These are phyloP conservation scores for Leccinum pachyderme DNA, from an alignment of 1,284 basidiomycete genomes.

Conservation along the genomic window DNA sequence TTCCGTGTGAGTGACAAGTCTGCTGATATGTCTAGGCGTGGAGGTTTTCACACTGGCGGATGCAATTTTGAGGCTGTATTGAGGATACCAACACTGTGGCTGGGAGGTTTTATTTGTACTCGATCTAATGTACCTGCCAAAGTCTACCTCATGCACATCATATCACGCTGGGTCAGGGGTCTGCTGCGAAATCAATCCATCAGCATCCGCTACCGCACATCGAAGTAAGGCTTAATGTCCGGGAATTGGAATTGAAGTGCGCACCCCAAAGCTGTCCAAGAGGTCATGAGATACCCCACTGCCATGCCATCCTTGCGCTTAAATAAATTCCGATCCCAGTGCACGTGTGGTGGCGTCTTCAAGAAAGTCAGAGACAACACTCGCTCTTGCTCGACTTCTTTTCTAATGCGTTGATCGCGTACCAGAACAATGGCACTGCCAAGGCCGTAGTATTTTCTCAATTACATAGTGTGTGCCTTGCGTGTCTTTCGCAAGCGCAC, in stretches of 20 bases:
- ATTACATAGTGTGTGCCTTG: not conserved
- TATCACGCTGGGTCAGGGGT: not conserved
- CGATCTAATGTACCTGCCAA: not conserved
- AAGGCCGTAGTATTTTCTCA: not conserved
- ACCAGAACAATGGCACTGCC: not conserved
- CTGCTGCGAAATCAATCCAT: not conserved
- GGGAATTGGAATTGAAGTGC: not conserved
- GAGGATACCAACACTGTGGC: not conserved
- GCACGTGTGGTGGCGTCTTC: not conserved
- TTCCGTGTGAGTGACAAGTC: not conserved
- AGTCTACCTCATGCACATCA: too few relatives aligned
- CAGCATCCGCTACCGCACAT: not conserved
- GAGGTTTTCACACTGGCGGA: conserved; percentile 8
- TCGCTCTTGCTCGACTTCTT: not conserved
- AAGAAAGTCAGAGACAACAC: not conserved
- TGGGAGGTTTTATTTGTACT: not conserved
- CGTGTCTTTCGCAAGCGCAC: not conserved
- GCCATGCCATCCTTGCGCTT: not conserved
- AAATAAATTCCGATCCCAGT: not conserved
- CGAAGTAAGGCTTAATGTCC: not conserved
- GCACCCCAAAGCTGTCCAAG: not conserved
- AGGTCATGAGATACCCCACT: not conserved
- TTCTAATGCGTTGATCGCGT: not conserved
- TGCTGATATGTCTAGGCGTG: not conserved
- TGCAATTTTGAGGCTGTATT: not conserved